phyloP scores from a whole-genome alignment of 352 stramenopile genomes.

The Globisporangium polare region DNA sequence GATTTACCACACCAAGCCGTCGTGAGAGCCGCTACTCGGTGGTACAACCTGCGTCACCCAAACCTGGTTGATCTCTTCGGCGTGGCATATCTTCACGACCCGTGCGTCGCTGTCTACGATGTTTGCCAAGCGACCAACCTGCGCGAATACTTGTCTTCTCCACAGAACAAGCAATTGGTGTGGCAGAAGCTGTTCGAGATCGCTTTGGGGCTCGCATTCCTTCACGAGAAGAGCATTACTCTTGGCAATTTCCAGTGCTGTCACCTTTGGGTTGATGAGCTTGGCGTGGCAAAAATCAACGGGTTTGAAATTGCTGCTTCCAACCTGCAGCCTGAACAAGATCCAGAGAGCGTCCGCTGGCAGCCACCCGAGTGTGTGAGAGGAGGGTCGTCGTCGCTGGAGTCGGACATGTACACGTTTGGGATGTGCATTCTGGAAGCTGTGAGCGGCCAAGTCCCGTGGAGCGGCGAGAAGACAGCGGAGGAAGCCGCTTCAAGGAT shows the following conservation, averaged over 20 bases:
- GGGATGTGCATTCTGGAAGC: slow-evolving; percentile 47
- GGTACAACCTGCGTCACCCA: slow-evolving; percentile 83
- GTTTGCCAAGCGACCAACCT: slow-evolving; percentile 23
- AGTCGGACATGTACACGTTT: slow-evolving; percentile 48
- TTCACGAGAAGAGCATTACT: slow-evolving; percentile 31
- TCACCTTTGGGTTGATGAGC: slow-evolving; percentile 28
- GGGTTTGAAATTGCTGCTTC: slow-evolving; percentile 25
- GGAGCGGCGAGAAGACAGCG: not conserved
- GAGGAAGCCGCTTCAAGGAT: not conserved
- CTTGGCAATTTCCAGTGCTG: slow-evolving; percentile 68
- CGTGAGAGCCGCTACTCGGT: slow-evolving; percentile 71
- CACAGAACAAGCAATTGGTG: not conserved
- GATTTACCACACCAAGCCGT: slow-evolving; percentile 13
- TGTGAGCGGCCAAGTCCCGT: slow-evolving; percentile 3
- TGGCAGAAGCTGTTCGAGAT: slow-evolving; percentile 33
- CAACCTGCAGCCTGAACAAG: slow-evolving; percentile 1
- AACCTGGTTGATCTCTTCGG: slow-evolving; percentile 83
- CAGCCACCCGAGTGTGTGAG: slow-evolving; percentile 27
- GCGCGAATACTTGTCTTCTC: slow-evolving; percentile 17
- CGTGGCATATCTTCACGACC: slow-evolving; percentile 16
- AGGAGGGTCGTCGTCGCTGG: slow-evolving; percentile 9
- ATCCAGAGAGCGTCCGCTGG: slow-evolving; percentile 17
- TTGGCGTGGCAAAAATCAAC: slow-evolving; percentile 23
- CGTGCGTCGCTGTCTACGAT: slow-evolving; percentile 26
- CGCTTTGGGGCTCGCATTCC: slow-evolving; percentile 29